phyloP scores from a whole-genome alignment of 495 filamentous ascomycete species.

The Cudoniella acicularis region DNA sequence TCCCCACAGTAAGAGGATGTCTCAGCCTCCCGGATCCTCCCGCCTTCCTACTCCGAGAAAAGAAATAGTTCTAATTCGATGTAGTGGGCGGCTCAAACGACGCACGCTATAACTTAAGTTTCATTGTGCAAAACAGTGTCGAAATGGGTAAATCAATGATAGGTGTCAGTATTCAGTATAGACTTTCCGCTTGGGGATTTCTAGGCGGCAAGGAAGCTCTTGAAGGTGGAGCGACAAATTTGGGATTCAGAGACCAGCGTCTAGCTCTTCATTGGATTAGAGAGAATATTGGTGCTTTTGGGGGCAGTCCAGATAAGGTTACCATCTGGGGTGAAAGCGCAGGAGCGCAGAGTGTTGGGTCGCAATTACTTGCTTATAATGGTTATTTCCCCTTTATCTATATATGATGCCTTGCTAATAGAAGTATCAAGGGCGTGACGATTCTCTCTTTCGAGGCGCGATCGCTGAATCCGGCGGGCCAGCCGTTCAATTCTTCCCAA shows the following conservation, averaged over 20 bases:
- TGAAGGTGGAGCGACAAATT: constrained; percentile 47
- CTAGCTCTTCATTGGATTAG: constrained; percentile 60
- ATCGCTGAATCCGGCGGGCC: constrained; percentile 48
- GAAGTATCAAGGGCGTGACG: constrained; percentile 6
- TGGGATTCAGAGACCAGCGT: constrained; percentile 56
- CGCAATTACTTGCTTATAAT: constrained; percentile 49
- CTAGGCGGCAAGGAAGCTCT: constrained; percentile 36
- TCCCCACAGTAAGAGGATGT: no score
- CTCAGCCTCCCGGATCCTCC: no score
- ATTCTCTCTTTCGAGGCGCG: constrained; percentile 26
- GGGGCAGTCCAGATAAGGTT: constrained; percentile 40
- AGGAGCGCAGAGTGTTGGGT: constrained; percentile 50
- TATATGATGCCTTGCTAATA: not conserved
- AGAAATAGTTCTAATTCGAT: no score
- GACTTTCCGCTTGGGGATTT: constrained; percentile 53
- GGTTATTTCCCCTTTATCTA: constrained; percentile 43
- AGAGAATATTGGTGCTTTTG: constrained; percentile 53
- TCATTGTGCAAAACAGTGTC: constrained; percentile 49
- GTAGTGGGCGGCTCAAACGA: constrained; percentile 39
- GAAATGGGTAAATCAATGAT: constrained; percentile 56
- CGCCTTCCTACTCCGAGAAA: no score
- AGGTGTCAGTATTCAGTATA: constrained; percentile 58
- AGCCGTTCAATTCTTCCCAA: constrained; percentile 26
- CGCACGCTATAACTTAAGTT: constrained; percentile 42
- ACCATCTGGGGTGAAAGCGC: constrained; percentile 46